Base-by-base conservation (phyloP, 345 rosid genomes). In the Turritis glabra region DNA sequence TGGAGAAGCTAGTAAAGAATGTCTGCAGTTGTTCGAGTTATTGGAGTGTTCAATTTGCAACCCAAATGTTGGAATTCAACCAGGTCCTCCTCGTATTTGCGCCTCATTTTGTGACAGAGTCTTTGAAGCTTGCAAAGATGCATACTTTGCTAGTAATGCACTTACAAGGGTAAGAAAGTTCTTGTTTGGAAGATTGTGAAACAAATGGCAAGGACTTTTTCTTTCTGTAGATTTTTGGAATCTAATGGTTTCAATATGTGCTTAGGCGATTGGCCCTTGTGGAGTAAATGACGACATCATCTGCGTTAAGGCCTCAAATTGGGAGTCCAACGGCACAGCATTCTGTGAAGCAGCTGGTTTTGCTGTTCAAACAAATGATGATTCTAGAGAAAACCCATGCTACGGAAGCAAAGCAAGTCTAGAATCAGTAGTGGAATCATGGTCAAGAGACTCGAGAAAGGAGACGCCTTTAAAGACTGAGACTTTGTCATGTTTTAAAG, bases 1-100 rank as follows among this genome's bases (percentile, higher is more conserved):
- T n/a, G 99, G 96, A 43, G 98, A 92, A 77, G 97, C 94, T 41
- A 83, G 77, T 47, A 79, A 83, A 67, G 98, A 90, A 47, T 96
- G 99, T 43, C 76, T 86, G 80, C 83, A 88, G 14, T 65, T 90
- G 58, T 96, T 93, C 85, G 99, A 96, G 74, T 75, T 88, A 69
- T 69, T 92, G 85, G 99, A 96, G 82, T 96, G 98, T 72, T 90
- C 99, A n/a, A 85, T 92, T 56, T 96, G 99, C 21, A 96, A 96
- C 71, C 99, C 98, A 0, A 78, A 30, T 11, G 77, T 92, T 46
- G 99, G 99, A 25, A 80, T 85, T 64, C 89, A 84, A 79, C 95
- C 93, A 5, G 99, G 98, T 60, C 90, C 89, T 75, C 98, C 98
- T 5, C 86, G 85, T 17, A 78, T 96, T 27, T 96, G 99, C 29